Evolutionary conservation across 1,284 basidiomycete species (phyloP).

Genomic region (Melampsora americana): DNA sequence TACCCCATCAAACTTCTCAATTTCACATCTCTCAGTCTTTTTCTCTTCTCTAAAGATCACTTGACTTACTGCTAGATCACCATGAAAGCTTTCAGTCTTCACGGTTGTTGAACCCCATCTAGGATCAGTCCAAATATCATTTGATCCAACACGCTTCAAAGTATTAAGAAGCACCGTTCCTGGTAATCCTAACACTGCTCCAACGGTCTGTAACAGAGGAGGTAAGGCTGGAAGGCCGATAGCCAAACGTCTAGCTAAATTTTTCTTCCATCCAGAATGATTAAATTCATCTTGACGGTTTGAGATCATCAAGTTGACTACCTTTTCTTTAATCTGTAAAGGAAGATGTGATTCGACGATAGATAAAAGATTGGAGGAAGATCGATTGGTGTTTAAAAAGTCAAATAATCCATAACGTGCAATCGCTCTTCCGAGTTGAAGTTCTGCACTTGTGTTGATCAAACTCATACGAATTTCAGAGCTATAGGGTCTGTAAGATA

Average conservation of each 20-base stretch:
- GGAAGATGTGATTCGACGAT: constrained; percentile 30
- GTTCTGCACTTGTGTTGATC: neutral
- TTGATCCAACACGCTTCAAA: neutral
- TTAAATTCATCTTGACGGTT: neutral
- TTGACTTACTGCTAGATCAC: constrained; percentile 36
- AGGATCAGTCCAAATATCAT: constrained; percentile 7
- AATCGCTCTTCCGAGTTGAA: constrained; percentile 27
- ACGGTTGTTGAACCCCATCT: constrained; percentile 35
- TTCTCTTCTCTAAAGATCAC: no score
- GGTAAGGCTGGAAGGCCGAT: constrained; percentile 8
- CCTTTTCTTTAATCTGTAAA: neutral
- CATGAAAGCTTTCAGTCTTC: constrained; percentile 29
- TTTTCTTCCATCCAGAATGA: neutral
- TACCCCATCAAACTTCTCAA: neutral
- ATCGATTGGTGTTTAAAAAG: constrained; percentile 24
- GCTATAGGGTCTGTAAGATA: neutral
- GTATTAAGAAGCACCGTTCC: neutral
- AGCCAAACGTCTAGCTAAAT: neutral
- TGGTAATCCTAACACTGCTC: neutral
- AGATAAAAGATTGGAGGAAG: constrained; percentile 14
- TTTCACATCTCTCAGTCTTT: no score
- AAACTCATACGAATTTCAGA: neutral
- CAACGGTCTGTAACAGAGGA: neutral
- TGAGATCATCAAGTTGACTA: neutral
- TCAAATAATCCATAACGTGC: constrained; percentile 34